phyloP scores from a whole-genome alignment of 139 green algal species.

The Yamagishiella unicocca region DNA sequence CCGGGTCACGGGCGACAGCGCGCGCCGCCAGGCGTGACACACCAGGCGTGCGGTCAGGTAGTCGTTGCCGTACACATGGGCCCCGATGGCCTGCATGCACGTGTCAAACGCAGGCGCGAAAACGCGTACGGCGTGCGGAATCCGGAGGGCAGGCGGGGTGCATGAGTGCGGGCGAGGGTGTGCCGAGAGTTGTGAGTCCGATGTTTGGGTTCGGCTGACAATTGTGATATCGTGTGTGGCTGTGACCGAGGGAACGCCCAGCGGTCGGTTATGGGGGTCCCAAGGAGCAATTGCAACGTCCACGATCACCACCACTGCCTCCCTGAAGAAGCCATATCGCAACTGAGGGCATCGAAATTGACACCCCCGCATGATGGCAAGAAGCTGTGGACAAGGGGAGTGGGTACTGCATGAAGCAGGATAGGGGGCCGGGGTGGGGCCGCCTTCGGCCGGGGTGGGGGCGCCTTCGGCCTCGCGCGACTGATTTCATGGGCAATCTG shows the following conservation, averaged over 20 bases:
- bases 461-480: no score
- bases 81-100: conserved; percentile 6
- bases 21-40: neutral
- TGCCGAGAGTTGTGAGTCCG: neutral
- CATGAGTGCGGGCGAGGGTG: neutral
- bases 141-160: neutral
- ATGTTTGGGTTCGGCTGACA: neutral
- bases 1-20: conserved; percentile 14
- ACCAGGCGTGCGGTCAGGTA: conserved; percentile 22
- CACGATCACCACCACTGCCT: no score
- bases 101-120: neutral
- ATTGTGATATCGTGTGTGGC: neutral
- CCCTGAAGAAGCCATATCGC: no score
- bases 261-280: no score
- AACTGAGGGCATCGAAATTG: no score
- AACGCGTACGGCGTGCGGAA: neutral
- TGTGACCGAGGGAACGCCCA: neutral
- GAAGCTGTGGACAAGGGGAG: no score
- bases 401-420: no score
- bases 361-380: no score
- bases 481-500: no score
- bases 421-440: no score
- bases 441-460: no score
- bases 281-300: no score
- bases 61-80: conserved; percentile 26